Percentiles rank a stretch among this genome's conserved stretches.
phyloP scores from a whole-genome alignment of 139 green algal species.

The Pleodorina starrii region DNA sequence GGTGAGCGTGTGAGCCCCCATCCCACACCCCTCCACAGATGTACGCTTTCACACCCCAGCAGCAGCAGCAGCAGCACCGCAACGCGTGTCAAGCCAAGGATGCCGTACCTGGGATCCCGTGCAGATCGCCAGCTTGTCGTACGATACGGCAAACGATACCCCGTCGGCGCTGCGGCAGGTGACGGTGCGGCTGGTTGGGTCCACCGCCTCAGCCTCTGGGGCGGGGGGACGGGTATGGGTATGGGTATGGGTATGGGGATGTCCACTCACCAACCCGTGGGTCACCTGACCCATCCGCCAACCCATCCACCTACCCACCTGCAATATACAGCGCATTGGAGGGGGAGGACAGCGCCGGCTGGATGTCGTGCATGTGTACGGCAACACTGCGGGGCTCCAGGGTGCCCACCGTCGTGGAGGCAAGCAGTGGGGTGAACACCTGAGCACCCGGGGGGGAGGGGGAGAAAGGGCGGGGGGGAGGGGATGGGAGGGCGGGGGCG shows the following conservation, averaged over 20 bases:
- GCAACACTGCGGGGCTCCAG: conserved; percentile 82
- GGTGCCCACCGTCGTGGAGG: conserved; percentile 86
- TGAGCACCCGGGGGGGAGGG: no score
- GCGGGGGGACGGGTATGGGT: no score
- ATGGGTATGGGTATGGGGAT: no score
- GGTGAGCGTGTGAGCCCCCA: no score
- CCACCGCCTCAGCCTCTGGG: conserved; percentile 30
- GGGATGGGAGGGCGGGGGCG: no score
- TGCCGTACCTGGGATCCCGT: conserved; percentile 75
- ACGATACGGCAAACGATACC: conserved; percentile 73
- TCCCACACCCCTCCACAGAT: no score
- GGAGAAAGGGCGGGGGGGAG: no score
- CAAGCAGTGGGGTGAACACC: conserved; percentile 88
- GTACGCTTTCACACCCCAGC: no score
- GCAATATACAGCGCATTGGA: conserved; percentile 32
- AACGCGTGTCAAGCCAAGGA: no score
- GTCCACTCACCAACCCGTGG: neutral
- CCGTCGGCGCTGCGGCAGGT: conserved; percentile 66
- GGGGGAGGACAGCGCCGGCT: conserved; percentile 69
- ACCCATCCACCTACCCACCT: neutral
- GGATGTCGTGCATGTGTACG: conserved; percentile 80
- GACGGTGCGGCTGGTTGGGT: conserved; percentile 59
- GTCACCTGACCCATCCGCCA: neutral
- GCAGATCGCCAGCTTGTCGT: conserved; percentile 86
- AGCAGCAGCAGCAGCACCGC: no score